A percentile compares a stretch with the other conserved stretches of the same genome.
phyloP scores from a whole-genome alignment of 768 basidiomycete genomes.

The Mycena olivaceomarginata region DNA sequence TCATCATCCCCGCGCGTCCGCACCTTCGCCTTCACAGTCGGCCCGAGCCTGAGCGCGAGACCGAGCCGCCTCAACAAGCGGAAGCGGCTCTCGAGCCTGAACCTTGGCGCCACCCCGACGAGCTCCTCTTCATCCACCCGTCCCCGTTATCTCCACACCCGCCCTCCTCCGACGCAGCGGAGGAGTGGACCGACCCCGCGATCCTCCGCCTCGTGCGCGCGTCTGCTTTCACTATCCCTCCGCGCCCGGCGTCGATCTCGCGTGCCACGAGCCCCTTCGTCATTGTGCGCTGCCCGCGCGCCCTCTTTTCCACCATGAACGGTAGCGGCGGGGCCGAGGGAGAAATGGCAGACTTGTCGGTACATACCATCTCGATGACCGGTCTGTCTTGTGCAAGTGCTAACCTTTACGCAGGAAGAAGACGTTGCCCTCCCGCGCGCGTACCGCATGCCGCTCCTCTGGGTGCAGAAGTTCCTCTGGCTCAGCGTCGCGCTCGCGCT shows the following conservation, averaged over 20 bases:
- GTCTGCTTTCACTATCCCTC: constrained; percentile 7
- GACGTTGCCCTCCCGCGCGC: constrained; percentile 16
- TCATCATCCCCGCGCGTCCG: neutral
- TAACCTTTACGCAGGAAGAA: neutral
- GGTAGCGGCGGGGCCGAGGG: too few relatives aligned
- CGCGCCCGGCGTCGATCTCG: neutral
- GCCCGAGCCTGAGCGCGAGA: too few relatives aligned
- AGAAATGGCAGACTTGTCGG: too few relatives aligned
- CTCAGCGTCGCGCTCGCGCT: neutral
- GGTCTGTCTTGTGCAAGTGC: constrained; percentile 8
- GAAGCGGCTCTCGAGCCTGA: neutral
- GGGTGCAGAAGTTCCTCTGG: constrained; percentile 31
- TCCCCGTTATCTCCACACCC: too few relatives aligned
- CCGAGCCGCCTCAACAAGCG: too few relatives aligned
- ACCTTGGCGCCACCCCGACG: constrained; percentile 33
- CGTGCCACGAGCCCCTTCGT: neutral
- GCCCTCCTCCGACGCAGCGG: too few relatives aligned
- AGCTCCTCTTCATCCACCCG: constrained; percentile 18
- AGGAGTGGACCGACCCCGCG: constrained; percentile 13
- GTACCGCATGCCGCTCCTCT: constrained; percentile 31
- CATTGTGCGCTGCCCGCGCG: constrained; percentile 10
- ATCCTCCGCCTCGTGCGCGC: constrained; percentile 10
- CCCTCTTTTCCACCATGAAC: too few relatives aligned
- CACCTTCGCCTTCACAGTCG: too few relatives aligned
- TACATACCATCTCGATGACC: neutral